A percentile compares a stretch with the other conserved stretches of the same genome.
These are phyloP conservation scores for Rhodotorula glutinis DNA, from an alignment of 1,284 basidiomycete genomes.

Conservation along the genomic window DNA sequence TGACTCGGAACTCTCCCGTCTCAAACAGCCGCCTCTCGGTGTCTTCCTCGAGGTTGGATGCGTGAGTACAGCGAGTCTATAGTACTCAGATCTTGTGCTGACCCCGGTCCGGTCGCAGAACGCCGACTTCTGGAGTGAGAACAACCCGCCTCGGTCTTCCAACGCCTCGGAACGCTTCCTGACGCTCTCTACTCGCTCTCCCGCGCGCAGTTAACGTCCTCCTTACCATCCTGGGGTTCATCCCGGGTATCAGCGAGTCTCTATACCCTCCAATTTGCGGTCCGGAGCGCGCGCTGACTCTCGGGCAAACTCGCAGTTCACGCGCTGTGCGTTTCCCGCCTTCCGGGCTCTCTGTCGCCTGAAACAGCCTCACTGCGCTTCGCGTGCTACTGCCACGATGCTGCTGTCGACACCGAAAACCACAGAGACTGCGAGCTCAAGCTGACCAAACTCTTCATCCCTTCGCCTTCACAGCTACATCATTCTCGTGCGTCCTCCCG, in stretches of 20 bases:
- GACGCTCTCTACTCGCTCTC: background rate
- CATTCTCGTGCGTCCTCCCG: background rate
- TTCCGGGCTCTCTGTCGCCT: too few species aligned
- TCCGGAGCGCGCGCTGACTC: background rate
- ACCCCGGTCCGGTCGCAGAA: background rate
- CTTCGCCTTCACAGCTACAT: background rate
- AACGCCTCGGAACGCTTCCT: background rate
- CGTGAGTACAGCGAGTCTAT: background rate
- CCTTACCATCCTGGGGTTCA: conserved; percentile 16
- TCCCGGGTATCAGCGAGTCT: conserved; percentile 1
- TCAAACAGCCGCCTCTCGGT: conserved; percentile 15
- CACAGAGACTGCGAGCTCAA: too few species aligned
- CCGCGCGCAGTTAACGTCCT: conserved; percentile 15
- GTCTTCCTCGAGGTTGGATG: conserved; percentile 26
- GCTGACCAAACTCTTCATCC: background rate
- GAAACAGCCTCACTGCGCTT: too few species aligned
- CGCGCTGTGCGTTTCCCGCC: background rate
- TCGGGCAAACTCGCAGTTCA: background rate
- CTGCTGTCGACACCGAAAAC: too few species aligned
- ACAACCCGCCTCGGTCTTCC: too few species aligned
- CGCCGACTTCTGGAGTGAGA: conserved; percentile 18
- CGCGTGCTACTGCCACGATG: too few species aligned
- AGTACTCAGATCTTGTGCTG: background rate
- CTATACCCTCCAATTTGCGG: background rate
- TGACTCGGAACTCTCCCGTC: too few species aligned